These are phyloP conservation scores for Daldinia sp. DNA, from an alignment of 2,329 filamentous ascomycete genomes.

Conservation along the genomic window DNA sequence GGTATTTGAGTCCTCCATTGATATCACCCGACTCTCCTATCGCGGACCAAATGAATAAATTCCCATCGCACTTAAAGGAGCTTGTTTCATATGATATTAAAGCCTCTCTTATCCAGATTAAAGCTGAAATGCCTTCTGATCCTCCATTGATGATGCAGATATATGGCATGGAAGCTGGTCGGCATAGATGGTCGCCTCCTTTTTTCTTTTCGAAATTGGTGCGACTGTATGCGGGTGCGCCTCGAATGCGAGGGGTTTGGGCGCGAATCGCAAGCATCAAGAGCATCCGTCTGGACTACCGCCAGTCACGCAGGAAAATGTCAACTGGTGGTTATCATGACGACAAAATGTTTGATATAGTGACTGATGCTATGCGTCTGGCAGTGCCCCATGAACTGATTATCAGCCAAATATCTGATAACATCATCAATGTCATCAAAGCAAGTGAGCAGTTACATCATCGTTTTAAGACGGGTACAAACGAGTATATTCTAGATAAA, in stretches of 20 bases:
- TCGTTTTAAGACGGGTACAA: slow-evolving; percentile 86
- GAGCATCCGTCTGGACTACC: slow-evolving; percentile 80
- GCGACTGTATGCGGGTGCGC: slow-evolving; percentile 88
- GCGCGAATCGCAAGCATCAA: slow-evolving; percentile 88
- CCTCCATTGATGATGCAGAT: slow-evolving; percentile 93
- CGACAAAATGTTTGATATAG: slow-evolving; percentile 86
- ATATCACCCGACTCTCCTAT: slow-evolving; percentile 52
- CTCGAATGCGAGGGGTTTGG: slow-evolving; percentile 86
- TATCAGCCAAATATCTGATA: slow-evolving; percentile 92
- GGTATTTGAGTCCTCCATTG: slow-evolving; percentile 56
- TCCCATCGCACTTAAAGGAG: slow-evolving; percentile 63
- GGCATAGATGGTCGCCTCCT: slow-evolving; percentile 88
- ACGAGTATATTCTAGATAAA: slow-evolving; percentile 90
- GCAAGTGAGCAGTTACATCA: slow-evolving; percentile 92
- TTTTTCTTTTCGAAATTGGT: slow-evolving; percentile 82
- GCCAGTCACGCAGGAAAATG: slow-evolving; percentile 78
- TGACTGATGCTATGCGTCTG: slow-evolving; percentile 85
- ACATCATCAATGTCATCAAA: slow-evolving; percentile 88
- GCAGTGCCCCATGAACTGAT: slow-evolving; percentile 93
- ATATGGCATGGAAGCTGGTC: slow-evolving; percentile 83
- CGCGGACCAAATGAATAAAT: slow-evolving; percentile 50
- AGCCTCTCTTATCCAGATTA: slow-evolving; percentile 84
- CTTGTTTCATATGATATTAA: slow-evolving; percentile 86
- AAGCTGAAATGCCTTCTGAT: slow-evolving; percentile 87
- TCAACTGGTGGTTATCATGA: slow-evolving; percentile 69